These are phyloP conservation scores for Polyporus tsugae DNA, from an alignment of 1,284 basidiomycete genomes.

Conservation along the genomic window DNA sequence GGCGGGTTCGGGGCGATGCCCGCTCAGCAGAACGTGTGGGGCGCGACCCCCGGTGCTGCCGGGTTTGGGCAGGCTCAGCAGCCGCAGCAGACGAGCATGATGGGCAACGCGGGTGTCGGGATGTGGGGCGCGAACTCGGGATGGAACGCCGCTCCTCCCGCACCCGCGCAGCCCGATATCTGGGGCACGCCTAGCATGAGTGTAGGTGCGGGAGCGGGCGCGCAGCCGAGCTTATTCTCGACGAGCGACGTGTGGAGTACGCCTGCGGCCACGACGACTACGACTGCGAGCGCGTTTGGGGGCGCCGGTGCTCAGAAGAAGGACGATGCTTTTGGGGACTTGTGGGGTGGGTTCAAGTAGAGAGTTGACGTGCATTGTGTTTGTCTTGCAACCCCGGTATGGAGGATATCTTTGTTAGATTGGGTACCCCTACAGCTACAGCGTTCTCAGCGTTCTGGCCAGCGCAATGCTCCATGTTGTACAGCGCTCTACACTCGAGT, in stretches of 20 bases:
- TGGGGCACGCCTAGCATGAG: conserved; percentile 48
- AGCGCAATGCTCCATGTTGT: conserved; percentile 23
- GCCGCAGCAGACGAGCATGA: conserved; percentile 57
- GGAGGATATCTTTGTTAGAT: background rate
- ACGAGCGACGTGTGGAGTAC: conserved; percentile 65
- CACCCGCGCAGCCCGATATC: conserved; percentile 45
- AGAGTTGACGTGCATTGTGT: background rate
- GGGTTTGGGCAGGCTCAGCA: conserved; percentile 21
- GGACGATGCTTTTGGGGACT: conserved; percentile 81
- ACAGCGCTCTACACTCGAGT: conserved; percentile 15
- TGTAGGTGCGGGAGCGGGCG: conserved; percentile 12
- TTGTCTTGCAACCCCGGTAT: background rate
- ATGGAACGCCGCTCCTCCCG: conserved; percentile 52
- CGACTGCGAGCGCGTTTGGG: conserved; percentile 20
- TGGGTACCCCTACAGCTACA: conserved; percentile 1
- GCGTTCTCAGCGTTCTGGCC: background rate
- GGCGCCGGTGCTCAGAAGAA: conserved; percentile 60
- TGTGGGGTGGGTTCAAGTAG: conserved; percentile 81
- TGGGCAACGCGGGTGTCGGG: conserved; percentile 61
- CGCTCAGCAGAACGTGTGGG: conserved; percentile 29
- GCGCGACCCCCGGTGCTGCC: background rate
- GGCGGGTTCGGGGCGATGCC: conserved; percentile 30
- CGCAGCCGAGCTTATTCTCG: conserved; percentile 46
- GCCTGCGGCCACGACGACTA: conserved; percentile 29
- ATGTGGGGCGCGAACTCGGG: conserved; percentile 74